phyloP scores from a whole-genome alignment of 129 eudicot genomes.

The Helichrysum umbraculigerum region DNA sequence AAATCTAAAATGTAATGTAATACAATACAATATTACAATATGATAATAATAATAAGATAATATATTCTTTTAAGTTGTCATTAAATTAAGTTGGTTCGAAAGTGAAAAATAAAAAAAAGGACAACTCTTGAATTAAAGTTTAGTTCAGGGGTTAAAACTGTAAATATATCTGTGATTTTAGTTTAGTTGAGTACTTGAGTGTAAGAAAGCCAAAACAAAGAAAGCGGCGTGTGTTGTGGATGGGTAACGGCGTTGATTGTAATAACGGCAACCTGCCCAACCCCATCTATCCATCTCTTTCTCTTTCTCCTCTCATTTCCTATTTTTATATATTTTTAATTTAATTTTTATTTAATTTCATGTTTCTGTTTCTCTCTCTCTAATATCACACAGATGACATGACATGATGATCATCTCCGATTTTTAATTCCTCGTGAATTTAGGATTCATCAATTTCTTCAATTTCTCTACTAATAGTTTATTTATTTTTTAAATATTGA shows the following conservation, averaged over 20 bases:
- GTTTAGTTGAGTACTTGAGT: not conserved
- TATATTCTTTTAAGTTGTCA: no score
- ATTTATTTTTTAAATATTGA: not conserved
- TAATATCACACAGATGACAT: slow-evolving; percentile 1
- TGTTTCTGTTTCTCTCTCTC: not conserved
- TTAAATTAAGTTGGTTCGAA: not conserved
- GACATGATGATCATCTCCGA: slow-evolving; percentile 21
- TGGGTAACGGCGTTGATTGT: slow-evolving; percentile 38
- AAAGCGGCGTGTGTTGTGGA: slow-evolving; percentile 32
- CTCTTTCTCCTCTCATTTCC: not conserved
- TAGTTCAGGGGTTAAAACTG: slow-evolving; percentile 6
- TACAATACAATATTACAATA: not conserved
- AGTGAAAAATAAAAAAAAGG: not conserved
- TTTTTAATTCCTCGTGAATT: slow-evolving; percentile 23
- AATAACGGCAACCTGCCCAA: slow-evolving; percentile 37
- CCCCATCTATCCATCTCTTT: not conserved
- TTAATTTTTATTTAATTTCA: no score
- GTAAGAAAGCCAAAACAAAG: not conserved
- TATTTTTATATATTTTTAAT: not conserved
- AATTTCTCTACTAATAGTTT: no score
- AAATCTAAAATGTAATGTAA: not conserved
- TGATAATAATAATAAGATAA: no score
- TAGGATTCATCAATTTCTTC: slow-evolving; percentile 16
- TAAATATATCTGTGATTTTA: slow-evolving; percentile 9
- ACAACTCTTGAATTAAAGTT: not conserved